Conservation (phyloP, 2,329 filamentous ascomycete genomes). For the Fusarium penzigii region DNA sequence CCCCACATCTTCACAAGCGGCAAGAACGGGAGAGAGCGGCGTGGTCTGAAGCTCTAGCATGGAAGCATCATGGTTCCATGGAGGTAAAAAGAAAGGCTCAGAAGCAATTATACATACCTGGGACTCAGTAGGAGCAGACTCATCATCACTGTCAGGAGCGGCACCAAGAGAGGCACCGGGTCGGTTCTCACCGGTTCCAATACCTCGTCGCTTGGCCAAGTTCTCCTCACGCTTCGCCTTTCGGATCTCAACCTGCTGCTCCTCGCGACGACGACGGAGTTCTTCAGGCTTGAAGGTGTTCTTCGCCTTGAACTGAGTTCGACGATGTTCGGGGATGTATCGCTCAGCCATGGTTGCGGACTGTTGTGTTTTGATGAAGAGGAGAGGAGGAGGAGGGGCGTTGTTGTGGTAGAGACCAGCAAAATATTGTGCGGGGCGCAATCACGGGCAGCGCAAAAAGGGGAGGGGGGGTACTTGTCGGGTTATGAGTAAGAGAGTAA, state of each 20-base stretch:
- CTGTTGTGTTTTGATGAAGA: slow-evolving; percentile 32
- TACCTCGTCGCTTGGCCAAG: slow-evolving; percentile 95
- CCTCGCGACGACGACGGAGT: slow-evolving; percentile 94
- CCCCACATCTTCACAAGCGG: slow-evolving; percentile 35
- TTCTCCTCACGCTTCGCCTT: slow-evolving; percentile 99
- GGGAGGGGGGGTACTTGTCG: neutral
- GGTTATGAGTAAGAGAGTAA: neutral
- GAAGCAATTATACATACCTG: slow-evolving; percentile 64
- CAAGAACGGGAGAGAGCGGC: slow-evolving; percentile 18
- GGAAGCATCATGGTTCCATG: neutral
- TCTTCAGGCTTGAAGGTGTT: slow-evolving; percentile 99
- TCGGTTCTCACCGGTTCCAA: slow-evolving; percentile 76
- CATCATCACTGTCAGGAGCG: slow-evolving; percentile 95
- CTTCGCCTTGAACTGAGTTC: slow-evolving; percentile 99
- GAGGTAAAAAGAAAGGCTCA: slow-evolving; percentile 13
- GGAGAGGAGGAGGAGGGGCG: slow-evolving; percentile 13
- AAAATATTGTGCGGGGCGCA: slow-evolving; percentile 32
- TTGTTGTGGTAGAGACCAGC: slow-evolving; percentile 24
- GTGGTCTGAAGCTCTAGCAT: slow-evolving; percentile 7
- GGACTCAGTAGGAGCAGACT: slow-evolving; percentile 89
- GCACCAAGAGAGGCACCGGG: slow-evolving; percentile 82
- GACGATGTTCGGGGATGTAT: slow-evolving; percentile 99
- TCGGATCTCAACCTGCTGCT: slow-evolving; percentile 98
- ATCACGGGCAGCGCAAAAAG: slow-evolving; percentile 19
- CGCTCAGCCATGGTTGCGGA: slow-evolving; percentile 83